Base-by-base conservation (phyloP, 192 early-diverging fungal genomes). In the Coemansia sp. region DNA sequence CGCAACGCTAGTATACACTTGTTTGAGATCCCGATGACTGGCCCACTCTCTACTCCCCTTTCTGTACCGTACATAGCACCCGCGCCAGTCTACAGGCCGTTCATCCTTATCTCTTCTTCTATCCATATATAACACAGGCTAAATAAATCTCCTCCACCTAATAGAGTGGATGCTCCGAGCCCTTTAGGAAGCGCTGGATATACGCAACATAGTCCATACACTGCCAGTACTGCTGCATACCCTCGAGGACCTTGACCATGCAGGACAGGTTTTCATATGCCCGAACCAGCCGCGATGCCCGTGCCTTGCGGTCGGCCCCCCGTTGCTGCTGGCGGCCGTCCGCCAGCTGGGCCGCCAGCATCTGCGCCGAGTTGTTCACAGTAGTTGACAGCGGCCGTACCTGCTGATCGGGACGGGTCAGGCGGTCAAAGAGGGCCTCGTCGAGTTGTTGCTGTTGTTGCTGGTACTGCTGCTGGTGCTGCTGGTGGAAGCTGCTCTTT, bases 141-240 rank as follows among this genome's bases (percentile, higher is more conserved):
- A n/a, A n/a, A n/a, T n/a, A n/a, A n/a, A n/a, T n/a, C n/a, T 14
- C 21, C 37, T 44, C 14, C 10, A 22, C 5, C 49, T 44, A 71
- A 25, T 71, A 54, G 0, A 71, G 40, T 3, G 68, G 68, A 11
- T 61, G 53, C 47, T 72, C 68, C 0, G 68, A 72, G 10, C 62
- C 68, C 45, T 64, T 61, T 9, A 72, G 48, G 10, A 72, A 49
- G 11, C 60, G 46, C 40, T 72, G 68, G 28, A 72, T 64, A 3
- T 44, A 57, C 14, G 54, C 57, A n/a, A 72, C 54, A 19, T 72
- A 72, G 46, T 72, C 68, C 68, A 72, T 72, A 33, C 68, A 72
- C 44, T 72, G 68, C 68, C 68, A 72, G 44, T 72, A 72, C 68
- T 72, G 68, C 57, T 72, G 68, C 68, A 72, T 72, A 18, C 68